phyloP scores from a whole-genome alignment of 1,284 basidiomycete species.

The Chiua sp. region DNA sequence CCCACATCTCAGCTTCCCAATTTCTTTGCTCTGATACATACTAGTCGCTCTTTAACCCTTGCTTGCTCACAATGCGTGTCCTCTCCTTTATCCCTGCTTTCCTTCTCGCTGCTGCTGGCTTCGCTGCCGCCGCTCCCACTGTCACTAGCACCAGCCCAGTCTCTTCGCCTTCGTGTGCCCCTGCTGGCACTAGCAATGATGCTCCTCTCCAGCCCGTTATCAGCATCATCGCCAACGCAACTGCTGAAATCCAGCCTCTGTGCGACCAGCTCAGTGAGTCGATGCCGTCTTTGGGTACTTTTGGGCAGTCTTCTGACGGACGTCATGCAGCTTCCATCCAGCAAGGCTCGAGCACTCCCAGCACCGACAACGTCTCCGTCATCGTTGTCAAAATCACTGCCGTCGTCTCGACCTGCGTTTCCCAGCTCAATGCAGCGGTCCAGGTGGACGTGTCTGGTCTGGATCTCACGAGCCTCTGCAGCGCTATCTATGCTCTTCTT shows the following conservation, averaged over 20 bases:
- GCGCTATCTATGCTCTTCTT: conserved; percentile 1
- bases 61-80: conserved; percentile 25
- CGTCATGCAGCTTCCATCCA: conserved; percentile 2
- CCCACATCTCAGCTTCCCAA: background rate
- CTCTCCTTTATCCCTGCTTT: conserved; percentile 29
- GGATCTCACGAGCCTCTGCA: background rate
- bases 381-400: conserved; percentile 19
- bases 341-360: conserved; percentile 8
- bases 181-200: conserved; percentile 12
- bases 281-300: background rate
- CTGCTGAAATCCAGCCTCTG: conserved; percentile 8
- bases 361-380: conserved; percentile 12
- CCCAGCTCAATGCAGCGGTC: background rate
- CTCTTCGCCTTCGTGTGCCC: conserved; percentile 8
- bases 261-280: conserved; percentile 18
- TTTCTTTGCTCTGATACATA: conserved; percentile 14
- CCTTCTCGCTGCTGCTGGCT: conserved; percentile 18
- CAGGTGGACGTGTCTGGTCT: background rate
- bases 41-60: conserved; percentile 23
- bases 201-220: conserved; percentile 21
- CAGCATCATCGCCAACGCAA: conserved; percentile 19
- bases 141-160: conserved; percentile 5
- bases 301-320: background rate
- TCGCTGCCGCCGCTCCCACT: conserved; percentile 22
- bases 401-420: conserved; percentile 14